phyloP scores from a whole-genome alignment of 345 rosid genomes.

The Pelargonium nanum region DNA sequence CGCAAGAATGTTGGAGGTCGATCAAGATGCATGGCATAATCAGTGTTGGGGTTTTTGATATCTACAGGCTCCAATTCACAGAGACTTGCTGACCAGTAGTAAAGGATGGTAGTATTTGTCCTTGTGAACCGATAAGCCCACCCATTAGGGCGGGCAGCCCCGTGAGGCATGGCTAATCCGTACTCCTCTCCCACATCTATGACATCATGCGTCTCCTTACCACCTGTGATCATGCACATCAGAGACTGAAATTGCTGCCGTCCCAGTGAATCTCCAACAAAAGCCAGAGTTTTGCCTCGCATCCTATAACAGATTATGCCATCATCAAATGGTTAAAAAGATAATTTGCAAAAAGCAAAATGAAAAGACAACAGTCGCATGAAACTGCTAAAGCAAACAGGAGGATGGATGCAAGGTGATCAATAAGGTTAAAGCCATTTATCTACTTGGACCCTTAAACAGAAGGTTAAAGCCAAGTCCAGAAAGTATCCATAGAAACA shows the following conservation, averaged over 20 bases:
- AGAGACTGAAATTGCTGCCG: conserved; percentile 52
- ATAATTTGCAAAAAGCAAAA: too few species aligned
- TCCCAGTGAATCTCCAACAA: conserved; percentile 50
- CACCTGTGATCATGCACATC: conserved; percentile 50
- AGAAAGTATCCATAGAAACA: too few species aligned
- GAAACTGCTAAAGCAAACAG: too few species aligned
- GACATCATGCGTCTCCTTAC: conserved; percentile 30
- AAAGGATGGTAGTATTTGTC: conserved; percentile 47
- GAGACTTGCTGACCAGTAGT: conserved; percentile 48
- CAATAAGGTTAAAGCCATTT: too few species aligned
- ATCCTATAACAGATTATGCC: conserved; percentile 22
- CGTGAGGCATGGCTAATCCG: conserved; percentile 26
- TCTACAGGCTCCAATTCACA: conserved; percentile 32
- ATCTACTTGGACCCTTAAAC: too few species aligned
- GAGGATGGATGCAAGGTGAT: too few species aligned
- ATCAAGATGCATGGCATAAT: conserved; percentile 50
- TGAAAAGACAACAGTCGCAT: too few species aligned
- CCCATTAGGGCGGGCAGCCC: conserved; percentile 35
- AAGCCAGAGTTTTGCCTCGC: conserved; percentile 44
- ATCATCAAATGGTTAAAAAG: background rate
- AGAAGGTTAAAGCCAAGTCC: too few species aligned
- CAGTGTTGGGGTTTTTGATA: conserved; percentile 17
- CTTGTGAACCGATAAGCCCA: conserved; percentile 45
- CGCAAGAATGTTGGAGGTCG: conserved; percentile 38
- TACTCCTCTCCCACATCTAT: conserved; percentile 36